Evolutionary conservation across 2,329 filamentous ascomycete species (phyloP).

Genomic region (Nothophaeocryptopus gaeumannii): DNA sequence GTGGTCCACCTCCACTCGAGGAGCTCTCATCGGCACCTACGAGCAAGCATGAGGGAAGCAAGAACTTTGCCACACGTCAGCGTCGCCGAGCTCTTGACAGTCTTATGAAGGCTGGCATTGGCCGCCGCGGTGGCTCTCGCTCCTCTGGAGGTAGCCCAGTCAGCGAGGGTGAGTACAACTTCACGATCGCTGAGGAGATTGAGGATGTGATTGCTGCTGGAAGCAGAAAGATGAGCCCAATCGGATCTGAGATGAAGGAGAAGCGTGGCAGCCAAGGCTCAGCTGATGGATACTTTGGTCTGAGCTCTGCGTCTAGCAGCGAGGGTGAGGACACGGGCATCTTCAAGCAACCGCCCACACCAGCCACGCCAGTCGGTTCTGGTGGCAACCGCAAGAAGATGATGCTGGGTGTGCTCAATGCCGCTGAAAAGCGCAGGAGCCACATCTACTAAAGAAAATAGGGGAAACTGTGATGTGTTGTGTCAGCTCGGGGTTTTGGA

Average conservation of each 20-base stretch:
- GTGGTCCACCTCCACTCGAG: slow-evolving; percentile 85
- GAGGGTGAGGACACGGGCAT: slow-evolving; percentile 46
- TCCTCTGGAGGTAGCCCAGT: slow-evolving; percentile 67
- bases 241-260: slow-evolving; percentile 38
- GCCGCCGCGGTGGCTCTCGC: slow-evolving; percentile 70
- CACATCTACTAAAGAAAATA: slow-evolving; percentile 49
- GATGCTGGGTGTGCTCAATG: slow-evolving; percentile 81
- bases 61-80: slow-evolving; percentile 93
- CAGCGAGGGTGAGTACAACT: slow-evolving; percentile 71
- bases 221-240: slow-evolving; percentile 38
- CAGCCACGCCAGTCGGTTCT: slow-evolving; percentile 68
- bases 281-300: slow-evolving; percentile 36
- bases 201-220: slow-evolving; percentile 53
- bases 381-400: slow-evolving; percentile 75
- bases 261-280: slow-evolving; percentile 37
- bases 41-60: slow-evolving; percentile 87
- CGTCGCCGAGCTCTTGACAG: slow-evolving; percentile 89
- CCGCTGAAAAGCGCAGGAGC: slow-evolving; percentile 85
- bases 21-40: slow-evolving; percentile 88
- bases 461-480: not conserved
- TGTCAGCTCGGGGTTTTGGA: slow-evolving; percentile 3
- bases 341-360: slow-evolving; percentile 37
- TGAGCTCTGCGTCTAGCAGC: slow-evolving; percentile 72
- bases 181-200: slow-evolving; percentile 65
- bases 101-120: slow-evolving; percentile 82